These are phyloP conservation scores for Apostasia shenzhenica DNA, from an alignment of 106 monocot genomes.

Conservation along the genomic window DNA sequence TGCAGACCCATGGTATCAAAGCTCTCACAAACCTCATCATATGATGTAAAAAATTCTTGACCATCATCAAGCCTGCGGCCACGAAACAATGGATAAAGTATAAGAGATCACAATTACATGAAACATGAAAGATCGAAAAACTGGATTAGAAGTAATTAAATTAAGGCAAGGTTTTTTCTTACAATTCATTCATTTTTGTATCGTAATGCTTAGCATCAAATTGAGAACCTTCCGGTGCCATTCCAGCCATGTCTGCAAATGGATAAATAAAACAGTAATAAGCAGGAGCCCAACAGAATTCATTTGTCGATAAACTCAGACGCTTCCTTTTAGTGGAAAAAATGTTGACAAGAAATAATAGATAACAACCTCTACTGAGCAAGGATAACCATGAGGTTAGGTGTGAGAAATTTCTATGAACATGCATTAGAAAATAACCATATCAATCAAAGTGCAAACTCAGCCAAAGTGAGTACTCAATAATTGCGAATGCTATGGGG, in stretches of 20 bases:
- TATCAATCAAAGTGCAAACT: too few relatives aligned
- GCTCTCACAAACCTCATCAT: conserved; percentile 23
- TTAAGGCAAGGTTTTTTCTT: neutral
- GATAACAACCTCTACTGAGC: too few relatives aligned
- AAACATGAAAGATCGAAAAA: neutral
- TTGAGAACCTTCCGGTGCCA: conserved; percentile 52
- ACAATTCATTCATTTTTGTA: conserved; percentile 51
- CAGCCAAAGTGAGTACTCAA: too few relatives aligned
- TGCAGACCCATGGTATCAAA: conserved; percentile 36
- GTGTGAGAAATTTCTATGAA: too few relatives aligned
- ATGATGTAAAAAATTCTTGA: conserved; percentile 24
- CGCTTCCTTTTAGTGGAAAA: too few relatives aligned
- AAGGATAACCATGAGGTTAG: too few relatives aligned
- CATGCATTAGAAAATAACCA: too few relatives aligned
- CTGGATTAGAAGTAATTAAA: neutral
- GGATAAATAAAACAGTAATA: neutral
- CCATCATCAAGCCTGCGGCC: conserved; percentile 13
- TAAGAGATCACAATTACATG: neutral
- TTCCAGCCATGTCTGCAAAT: conserved; percentile 36
- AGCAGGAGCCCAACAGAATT: too few relatives aligned
- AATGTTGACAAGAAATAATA: too few relatives aligned
- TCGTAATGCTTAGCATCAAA: conserved; percentile 53
- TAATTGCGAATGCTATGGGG: too few relatives aligned
- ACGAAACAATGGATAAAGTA: neutral
- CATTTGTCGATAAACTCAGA: too few relatives aligned